Evolutionary conservation across 2,329 filamentous ascomycete species (phyloP), one percentile per base, ranked within the genome.

Genomic region (Aspergillus ochraceoroseus): DNA sequence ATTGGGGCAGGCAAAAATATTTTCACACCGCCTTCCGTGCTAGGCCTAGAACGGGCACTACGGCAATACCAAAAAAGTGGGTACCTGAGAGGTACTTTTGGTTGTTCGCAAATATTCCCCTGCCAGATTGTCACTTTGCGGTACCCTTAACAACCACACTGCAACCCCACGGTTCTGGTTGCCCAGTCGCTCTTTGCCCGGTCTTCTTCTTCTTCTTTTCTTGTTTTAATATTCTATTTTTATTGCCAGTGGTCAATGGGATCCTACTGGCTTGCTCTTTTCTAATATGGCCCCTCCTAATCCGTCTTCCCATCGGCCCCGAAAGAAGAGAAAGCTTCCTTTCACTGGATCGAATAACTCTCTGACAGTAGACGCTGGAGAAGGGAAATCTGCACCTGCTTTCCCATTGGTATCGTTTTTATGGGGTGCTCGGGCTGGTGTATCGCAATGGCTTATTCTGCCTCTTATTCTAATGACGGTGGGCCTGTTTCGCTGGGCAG

Each of bases 381-480:
- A 70, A 25, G 67, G 70, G 34, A 62, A 64, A 33, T 65, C 72
- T 41, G 65, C 64, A 28, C 90, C 90, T 20, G 79, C 86, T 3
- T 96, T 95, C 59, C 90, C 92, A 27, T 76, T 98, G 14, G 88
- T 87, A 1, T 83, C 89, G n/a, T 90, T 98, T 59, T 77, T 98
- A 35, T 95, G 90, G 87, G 88, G 89, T 35, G 85, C 88, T 14
- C 83, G 89, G 49, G 83, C 83, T 36, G 68, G 68, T 12, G 84
- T 85, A 0, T 94, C 89, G 38, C 85, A 90, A 85, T 96, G 92
- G 90, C 80, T 95, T 56, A 77, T 90, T 3, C 70, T 98, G 20
- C 89, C 92, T 2, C 70, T 94, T 54, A 82, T 95, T 3, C 71
- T 98, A 38, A 95, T 96, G 84, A 78, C 76, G 1, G 87, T 80